Base-by-base conservation (phyloP, 2,329 filamentous ascomycete genomes). In the Fusarium oligoseptatum region DNA sequence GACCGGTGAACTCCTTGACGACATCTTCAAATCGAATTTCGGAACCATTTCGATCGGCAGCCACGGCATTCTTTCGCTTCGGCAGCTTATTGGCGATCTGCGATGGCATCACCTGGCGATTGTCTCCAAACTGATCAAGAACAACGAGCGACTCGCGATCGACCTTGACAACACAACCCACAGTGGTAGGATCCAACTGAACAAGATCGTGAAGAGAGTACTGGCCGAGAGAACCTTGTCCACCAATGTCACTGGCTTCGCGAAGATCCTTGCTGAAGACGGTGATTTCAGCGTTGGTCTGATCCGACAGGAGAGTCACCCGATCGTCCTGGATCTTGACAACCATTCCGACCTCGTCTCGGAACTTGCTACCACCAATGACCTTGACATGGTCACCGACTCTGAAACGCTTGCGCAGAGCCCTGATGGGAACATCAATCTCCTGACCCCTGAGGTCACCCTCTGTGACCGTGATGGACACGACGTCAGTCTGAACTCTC, bases 361-460 rank as follows among this genome's bases (percentile, higher is more conserved):
- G 92, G 82, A 95, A 98, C 78, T 95, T 93, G 85, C 95, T 98
- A 43, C 95, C 96, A 65, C 97, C 96, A 81, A 98, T 97, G 76
- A 99, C 97, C 86, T 98, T 98, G 86, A 99, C 97, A 81, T 99
- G 97, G 80, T 99, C 97, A 87, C 97, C 97, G 72, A 95, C 90
- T 75, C 90, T 92, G 88, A 99, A 99, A 34, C 94, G 91, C 84
- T 99, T 99, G 67, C 97, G 94, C 29, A 99, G 88, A 52, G 94
- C 94, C 84, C 97, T 97, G 72, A 95, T 93, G 1, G 97, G 97
- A 12, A 97, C 95, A 81, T 98, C 96, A 55, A 99, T 97, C 6
- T 89, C 92, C 81, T 97, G 94, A 11, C 95, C 96, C 61, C 86
- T 87, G 32, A 98, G 87, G 45, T 94, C 92, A 56, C 97, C 97